Evolutionary conservation across 108 stramenopile genomes (phyloP), one percentile per base, ranked within the genome.

Genomic region (Cylindrotheca closterium): DNA sequence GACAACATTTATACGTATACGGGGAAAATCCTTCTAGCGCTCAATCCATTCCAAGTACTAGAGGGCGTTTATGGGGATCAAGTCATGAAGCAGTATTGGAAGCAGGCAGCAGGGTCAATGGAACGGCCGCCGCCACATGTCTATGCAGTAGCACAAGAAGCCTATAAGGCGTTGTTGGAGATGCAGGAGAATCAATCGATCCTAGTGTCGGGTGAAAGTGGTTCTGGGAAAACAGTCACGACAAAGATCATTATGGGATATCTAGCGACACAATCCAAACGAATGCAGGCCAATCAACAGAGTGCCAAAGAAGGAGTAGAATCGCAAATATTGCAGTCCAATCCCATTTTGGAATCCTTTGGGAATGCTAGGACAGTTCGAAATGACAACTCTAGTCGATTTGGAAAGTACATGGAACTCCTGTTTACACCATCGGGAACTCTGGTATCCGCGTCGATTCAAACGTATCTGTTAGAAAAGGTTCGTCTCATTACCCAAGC

Each of bases 361-460:
- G 95, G 95, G 17, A 96, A 96, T 74, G 95, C 95, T 17, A 71
- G 89, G 28, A 94, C 92, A 29, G 74, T 87, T 10, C 71, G 92
- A 30, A 96, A 93, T 68, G 90, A 97, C 73, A 99, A 99, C 66
- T 93, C 92, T 15, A 83, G 84, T 3, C 76, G 98, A 7, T 98
- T 98, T 71, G 98, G 98, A 10, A 98, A 98, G 69, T 98, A 89
- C 63, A 96, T 98, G 62, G 86, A 89, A 52, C 61, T 93, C 3
- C 68, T 65, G 2, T 93, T 93, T 63, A 58, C 75, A 3, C 28
- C 59, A 2, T 52, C 65, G 10, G 89, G 93, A 8, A 72, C 73
- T 12, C 73, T 94, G 33, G 30, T 64, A 28, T 89, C 87, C 23
- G 93, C 93, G 21, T 79, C 73, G 5, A 87, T 94, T 49, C 81